Evolutionary conservation across 208 protist species (phyloP).

Genomic region (Phytomonas sp.): DNA sequence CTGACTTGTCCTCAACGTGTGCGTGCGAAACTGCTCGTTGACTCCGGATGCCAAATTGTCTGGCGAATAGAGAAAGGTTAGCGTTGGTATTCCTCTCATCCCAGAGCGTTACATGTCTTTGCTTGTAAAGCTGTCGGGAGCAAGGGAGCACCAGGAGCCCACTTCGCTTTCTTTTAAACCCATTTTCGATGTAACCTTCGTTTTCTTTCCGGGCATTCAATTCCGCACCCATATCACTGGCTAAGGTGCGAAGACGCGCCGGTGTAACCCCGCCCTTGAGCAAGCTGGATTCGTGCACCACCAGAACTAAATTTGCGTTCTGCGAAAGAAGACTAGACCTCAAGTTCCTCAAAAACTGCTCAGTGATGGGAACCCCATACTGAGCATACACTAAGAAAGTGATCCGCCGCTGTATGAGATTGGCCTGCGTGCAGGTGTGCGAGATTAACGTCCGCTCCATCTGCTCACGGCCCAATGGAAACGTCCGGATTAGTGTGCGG

Average conservation of each 20-base stretch:
- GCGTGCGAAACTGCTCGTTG: background rate
- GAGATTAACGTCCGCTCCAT: slow-evolving; percentile 68
- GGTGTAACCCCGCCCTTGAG: slow-evolving; percentile 40
- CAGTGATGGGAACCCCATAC: slow-evolving; percentile 54
- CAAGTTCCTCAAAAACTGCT: slow-evolving; percentile 43
- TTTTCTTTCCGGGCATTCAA: background rate
- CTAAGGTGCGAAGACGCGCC: slow-evolving; percentile 9
- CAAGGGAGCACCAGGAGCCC: background rate
- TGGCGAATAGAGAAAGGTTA: background rate
- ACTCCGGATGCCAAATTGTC: background rate
- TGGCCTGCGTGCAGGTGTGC: slow-evolving; percentile 81
- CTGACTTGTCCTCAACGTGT: background rate
- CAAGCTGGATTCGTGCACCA: slow-evolving; percentile 67
- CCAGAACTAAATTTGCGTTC: slow-evolving; percentile 69
- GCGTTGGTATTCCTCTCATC: background rate
- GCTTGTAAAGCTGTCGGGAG: background rate
- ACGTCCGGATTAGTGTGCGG: slow-evolving; percentile 73
- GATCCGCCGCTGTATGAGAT: slow-evolving; percentile 64
- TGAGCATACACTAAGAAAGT: slow-evolving; percentile 80
- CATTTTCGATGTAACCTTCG: background rate
- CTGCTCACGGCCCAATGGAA: slow-evolving; percentile 63
- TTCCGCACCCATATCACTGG: background rate
- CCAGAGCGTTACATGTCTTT: background rate
- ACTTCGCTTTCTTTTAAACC: background rate
- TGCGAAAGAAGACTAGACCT: slow-evolving; percentile 49